Percentiles rank a stretch among this genome's conserved stretches.
Evolutionary conservation across 2,329 filamentous ascomycete species (phyloP).

Genomic region (Macrophomina pseudophaseolina): DNA sequence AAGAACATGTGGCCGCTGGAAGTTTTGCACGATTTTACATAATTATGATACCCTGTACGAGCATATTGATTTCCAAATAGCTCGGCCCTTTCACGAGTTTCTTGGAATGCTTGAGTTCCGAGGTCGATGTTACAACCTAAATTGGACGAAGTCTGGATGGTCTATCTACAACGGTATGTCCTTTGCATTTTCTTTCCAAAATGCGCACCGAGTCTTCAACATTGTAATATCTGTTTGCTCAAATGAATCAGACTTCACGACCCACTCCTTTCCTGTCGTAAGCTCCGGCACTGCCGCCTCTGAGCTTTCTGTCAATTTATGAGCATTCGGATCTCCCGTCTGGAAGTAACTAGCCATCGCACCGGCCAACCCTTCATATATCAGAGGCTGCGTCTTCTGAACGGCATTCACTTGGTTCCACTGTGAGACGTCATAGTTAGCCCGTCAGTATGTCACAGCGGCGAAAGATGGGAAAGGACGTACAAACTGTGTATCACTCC

Average conservation of each 20-base stretch:
- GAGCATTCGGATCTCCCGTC: slow-evolving; percentile 62
- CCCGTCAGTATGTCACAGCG: neutral
- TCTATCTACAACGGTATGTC: neutral
- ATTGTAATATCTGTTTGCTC: slow-evolving; percentile 43
- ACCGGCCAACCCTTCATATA: slow-evolving; percentile 63
- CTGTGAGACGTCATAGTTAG: slow-evolving; percentile 31
- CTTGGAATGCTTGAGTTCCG: too few species aligned
- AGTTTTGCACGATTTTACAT: neutral
- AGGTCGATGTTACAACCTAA: too few species aligned
- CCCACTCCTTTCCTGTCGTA: slow-evolving; percentile 54
- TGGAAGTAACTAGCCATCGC: slow-evolving; percentile 66
- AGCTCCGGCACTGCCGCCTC: slow-evolving; percentile 54
- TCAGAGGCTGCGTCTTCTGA: slow-evolving; percentile 58
- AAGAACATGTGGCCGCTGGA: too few species aligned
- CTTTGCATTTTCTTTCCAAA: slow-evolving; percentile 50
- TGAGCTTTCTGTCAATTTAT: slow-evolving; percentile 9
- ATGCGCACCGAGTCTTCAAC: slow-evolving; percentile 57
- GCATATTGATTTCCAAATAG: neutral
- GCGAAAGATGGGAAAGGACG: slow-evolving; percentile 31
- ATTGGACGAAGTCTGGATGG: too few species aligned
- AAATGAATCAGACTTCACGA: slow-evolving; percentile 56
- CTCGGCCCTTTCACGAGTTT: neutral
- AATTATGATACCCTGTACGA: slow-evolving; percentile 7
- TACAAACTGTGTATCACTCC: slow-evolving; percentile 62
- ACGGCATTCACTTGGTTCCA: slow-evolving; percentile 63